Evolutionary conservation across 208 protist species (phyloP), one percentile per base, ranked within the genome.

Genomic region (Leishmania martiniquensis): DNA sequence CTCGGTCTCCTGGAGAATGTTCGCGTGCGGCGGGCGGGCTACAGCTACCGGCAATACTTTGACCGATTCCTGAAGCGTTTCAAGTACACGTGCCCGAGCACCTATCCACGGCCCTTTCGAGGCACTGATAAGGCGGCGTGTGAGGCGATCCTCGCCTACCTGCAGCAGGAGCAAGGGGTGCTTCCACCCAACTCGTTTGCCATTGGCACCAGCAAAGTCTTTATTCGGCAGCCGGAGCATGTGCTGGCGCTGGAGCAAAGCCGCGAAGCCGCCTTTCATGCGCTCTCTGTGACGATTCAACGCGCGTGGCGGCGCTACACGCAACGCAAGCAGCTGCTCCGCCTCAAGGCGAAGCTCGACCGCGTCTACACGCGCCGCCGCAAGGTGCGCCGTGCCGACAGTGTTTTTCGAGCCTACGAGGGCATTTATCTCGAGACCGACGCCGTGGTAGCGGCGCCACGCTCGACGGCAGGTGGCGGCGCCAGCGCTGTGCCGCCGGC

Each of bases 1-100:
- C 87, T 99, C 15, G 98, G 98, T 60, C 86, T 99, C 15, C 76
- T 98, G 3, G 98, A 99, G 75, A 99, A 99, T 74, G 83, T 99
- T 69, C 86, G 95, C 74, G 97, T 99, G 60, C 85, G 97, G 10
- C 87, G 97, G 15, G 97, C 97, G 22, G 97, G 98, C 57, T 99
- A 97, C 81, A 97, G 94, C 73, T 98, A 98, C 55, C 81, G 98
- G 29, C 83, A 97, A 72, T 91, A 95, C 80, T 99, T 98, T 73
- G 94, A 99, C 77, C 95, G 92, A 70, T 99, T 99, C 81, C 81
- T 99, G 2, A 89, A 96, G 60, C 87, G 96, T 55, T 99, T 98
- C 77, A 89, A 92, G 66, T 91, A 91, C 78, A 80, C 95, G 66
- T 95, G 84, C 49, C 84, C 91, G 15, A 75, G 57, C 42, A 97